A percentile compares a stretch with the other conserved stretches of the same genome.
Conservation (phyloP, 306 rosid genomes). For the Begonia fuchsioides region DNA sequence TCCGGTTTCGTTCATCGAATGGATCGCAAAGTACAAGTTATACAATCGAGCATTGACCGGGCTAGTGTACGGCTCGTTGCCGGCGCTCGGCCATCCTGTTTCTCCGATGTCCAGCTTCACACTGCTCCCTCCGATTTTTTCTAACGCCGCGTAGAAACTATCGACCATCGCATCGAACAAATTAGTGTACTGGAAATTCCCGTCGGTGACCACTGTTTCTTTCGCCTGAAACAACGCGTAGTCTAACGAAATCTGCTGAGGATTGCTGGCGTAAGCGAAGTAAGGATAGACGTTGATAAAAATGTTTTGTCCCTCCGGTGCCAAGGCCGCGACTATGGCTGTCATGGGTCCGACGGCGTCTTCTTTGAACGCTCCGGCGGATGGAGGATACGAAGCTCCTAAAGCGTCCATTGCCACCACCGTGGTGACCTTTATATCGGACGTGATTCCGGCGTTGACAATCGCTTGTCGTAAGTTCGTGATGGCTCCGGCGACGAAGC, state of each 20-base stretch:
- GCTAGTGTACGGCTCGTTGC: slow-evolving; percentile 19
- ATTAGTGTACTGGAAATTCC: slow-evolving; percentile 11
- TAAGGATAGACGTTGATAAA: slow-evolving; percentile 48
- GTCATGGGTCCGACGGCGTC: slow-evolving; percentile 4
- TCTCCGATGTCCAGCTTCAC: slow-evolving; percentile 32
- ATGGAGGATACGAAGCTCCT: slow-evolving; percentile 27
- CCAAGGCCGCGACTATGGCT: slow-evolving; percentile 23
- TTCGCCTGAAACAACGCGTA: slow-evolving; percentile 36
- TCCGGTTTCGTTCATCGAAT: slow-evolving; percentile 14
- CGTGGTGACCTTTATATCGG: slow-evolving; percentile 31
- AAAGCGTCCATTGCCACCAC: slow-evolving; percentile 14
- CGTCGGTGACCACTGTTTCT: slow-evolving; percentile 10
- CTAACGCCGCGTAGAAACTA: slow-evolving; percentile 32
- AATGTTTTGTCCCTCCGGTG: slow-evolving; percentile 27
- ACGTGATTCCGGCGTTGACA: slow-evolving; percentile 10
- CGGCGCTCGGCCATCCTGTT: slow-evolving; percentile 55
- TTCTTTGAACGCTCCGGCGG: slow-evolving; percentile 16
- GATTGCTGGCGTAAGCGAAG: slow-evolving; percentile 8
- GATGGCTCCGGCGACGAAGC: slow-evolving; percentile 25
- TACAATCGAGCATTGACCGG: slow-evolving; percentile 20
- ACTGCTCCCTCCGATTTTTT: slow-evolving; percentile 19
- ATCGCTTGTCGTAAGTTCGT: slow-evolving; percentile 28
- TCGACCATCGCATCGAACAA: slow-evolving; percentile 25
- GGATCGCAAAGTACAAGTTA: slow-evolving; percentile 25
- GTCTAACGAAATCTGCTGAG: not conserved